These are phyloP conservation scores for Candida frijolesensis DNA, from an alignment of 1,139 yeast species.

Conservation along the genomic window DNA sequence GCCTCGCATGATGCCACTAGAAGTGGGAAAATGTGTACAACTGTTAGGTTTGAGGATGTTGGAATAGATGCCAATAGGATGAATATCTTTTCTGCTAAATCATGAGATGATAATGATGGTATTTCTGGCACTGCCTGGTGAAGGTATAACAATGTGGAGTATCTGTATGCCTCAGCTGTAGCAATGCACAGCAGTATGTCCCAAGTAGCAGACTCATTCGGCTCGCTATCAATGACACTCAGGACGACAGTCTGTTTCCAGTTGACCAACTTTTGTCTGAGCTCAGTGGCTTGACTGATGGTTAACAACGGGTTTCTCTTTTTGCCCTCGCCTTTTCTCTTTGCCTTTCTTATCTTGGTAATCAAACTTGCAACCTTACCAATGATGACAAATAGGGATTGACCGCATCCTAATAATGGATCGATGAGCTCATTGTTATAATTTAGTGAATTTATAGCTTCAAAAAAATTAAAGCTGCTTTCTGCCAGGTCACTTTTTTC, in stretches of 20 bases:
- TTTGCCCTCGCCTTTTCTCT: conserved; percentile 13
- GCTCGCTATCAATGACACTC: conserved; percentile 30
- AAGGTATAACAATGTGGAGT: conserved; percentile 56
- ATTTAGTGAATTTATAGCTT: conserved; percentile 32
- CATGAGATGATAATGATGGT: conserved; percentile 56
- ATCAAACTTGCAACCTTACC: conserved; percentile 64
- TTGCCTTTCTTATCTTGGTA: conserved; percentile 44
- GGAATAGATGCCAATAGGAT: conserved; percentile 66
- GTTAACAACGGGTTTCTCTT: conserved; percentile 44
- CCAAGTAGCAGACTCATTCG: conserved; percentile 32
- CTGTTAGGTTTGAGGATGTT: conserved; percentile 54
- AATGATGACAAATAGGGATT: conserved; percentile 61
- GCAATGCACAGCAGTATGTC: conserved; percentile 63
- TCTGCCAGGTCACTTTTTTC: conserved; percentile 12
- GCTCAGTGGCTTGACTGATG: conserved; percentile 56
- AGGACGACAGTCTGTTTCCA: conserved; percentile 56
- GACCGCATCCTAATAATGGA: conserved; percentile 68
- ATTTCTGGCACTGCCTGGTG: conserved; percentile 74
- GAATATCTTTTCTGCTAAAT: conserved; percentile 60
- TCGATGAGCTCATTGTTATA: conserved; percentile 49
- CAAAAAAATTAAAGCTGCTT: conserved; percentile 28
- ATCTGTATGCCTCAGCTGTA: conserved; percentile 70
- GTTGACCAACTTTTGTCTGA: conserved; percentile 51
- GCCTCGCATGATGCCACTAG: conserved; percentile 69
- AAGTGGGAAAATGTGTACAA: conserved; percentile 65